phyloP scores from a whole-genome alignment of 345 rosid genomes.

The Dovyalis caffra region DNA sequence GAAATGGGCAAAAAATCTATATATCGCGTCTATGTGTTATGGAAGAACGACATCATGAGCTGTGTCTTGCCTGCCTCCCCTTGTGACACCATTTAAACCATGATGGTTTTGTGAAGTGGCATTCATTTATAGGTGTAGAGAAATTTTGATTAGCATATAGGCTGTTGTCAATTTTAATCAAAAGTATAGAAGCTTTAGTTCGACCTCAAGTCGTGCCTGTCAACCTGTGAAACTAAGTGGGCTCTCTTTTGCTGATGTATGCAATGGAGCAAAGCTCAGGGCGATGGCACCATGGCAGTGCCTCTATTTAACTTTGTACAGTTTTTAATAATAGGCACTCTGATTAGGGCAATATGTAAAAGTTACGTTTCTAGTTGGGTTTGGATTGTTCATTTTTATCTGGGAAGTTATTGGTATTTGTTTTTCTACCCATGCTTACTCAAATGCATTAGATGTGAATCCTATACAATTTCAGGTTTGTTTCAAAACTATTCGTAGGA shows the following conservation, averaged over 20 bases:
- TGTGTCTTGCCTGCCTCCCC: background rate
- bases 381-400: background rate
- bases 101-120: constrained; percentile 1
- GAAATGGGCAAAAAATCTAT: constrained; percentile 88
- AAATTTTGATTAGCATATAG: constrained; percentile 25
- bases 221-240: background rate
- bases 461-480: background rate
- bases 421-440: background rate
- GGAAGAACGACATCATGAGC: constrained; percentile 86
- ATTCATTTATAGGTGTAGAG: constrained; percentile 18
- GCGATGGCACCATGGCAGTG: constrained; percentile 8
- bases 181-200: constrained; percentile 18
- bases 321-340: background rate
- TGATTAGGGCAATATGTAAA: background rate
- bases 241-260: background rate
- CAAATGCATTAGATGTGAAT: background rate
- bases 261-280: background rate
- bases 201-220: background rate
- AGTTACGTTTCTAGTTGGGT: background rate
- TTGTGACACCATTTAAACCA: background rate
- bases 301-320: constrained; percentile 5
- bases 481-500: background rate
- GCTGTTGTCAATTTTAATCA: constrained; percentile 31
- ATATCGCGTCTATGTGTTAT: constrained; percentile 76
- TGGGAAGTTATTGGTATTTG: background rate